These are phyloP conservation scores for Teunomyces panamensis DNA, from an alignment of 805 yeast genomes.

Conservation along the genomic window DNA sequence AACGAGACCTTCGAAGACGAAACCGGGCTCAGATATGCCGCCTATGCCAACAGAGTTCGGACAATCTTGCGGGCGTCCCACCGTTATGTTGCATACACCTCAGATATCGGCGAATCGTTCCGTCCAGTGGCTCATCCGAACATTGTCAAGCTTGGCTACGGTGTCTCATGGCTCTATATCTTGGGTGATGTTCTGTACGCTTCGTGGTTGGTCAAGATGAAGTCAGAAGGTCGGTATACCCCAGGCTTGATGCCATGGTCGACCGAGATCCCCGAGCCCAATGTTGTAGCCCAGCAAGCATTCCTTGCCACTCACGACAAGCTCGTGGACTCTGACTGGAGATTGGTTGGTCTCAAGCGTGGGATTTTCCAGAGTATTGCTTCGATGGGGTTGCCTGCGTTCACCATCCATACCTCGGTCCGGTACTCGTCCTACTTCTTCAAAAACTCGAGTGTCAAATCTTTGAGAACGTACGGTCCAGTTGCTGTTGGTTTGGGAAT, in stretches of 20 bases:
- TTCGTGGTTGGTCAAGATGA: slow-evolving; percentile 68
- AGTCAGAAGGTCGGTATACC: slow-evolving; percentile 59
- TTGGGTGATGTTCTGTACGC: slow-evolving; percentile 73
- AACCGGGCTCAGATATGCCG: slow-evolving; percentile 64
- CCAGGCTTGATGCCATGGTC: slow-evolving; percentile 72
- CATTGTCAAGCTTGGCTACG: slow-evolving; percentile 65
- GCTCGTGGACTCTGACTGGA: slow-evolving; percentile 60
- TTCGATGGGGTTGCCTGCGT: slow-evolving; percentile 83
- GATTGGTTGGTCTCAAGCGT: slow-evolving; percentile 59
- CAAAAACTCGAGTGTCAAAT: slow-evolving; percentile 46
- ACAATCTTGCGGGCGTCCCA: slow-evolving; percentile 72
- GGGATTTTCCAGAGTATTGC: slow-evolving; percentile 82
- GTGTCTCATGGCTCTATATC: slow-evolving; percentile 72
- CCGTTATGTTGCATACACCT: slow-evolving; percentile 81
- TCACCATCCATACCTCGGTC: slow-evolving; percentile 76
- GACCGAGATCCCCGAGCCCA: slow-evolving; percentile 40
- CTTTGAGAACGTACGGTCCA: slow-evolving; percentile 65
- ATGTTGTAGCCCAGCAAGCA: slow-evolving; percentile 35
- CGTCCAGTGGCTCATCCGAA: slow-evolving; percentile 75
- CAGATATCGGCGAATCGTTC: slow-evolving; percentile 84
- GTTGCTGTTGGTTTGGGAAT: slow-evolving; percentile 74
- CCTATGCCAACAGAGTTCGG: slow-evolving; percentile 72
- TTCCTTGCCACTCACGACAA: slow-evolving; percentile 20
- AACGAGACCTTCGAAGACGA: slow-evolving; percentile 9
- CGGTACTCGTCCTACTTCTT: slow-evolving; percentile 63